Evolutionary conservation across 257 asterid genomes (phyloP).

Genomic region (Plantago major): DNA sequence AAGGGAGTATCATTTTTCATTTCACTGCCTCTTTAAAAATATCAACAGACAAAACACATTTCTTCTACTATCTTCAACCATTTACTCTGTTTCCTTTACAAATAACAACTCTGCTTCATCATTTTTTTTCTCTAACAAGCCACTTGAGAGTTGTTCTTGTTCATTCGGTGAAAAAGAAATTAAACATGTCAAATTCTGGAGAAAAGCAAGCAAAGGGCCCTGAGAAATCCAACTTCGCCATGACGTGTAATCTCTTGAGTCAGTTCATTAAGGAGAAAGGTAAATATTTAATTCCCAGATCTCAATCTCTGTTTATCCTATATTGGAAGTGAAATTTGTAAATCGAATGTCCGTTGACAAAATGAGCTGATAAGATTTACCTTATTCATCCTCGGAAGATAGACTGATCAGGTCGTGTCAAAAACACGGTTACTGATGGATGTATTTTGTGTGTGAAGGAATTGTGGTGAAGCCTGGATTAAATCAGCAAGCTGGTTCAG

Average conservation of each 20-base stretch:
- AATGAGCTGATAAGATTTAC: too few species aligned
- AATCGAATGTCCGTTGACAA: too few species aligned
- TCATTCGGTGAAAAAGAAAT: background rate
- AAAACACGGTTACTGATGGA: background rate
- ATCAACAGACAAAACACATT: background rate
- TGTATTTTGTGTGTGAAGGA: slow-evolving; percentile 3
- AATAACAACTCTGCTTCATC: background rate
- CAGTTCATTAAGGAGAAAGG: slow-evolving; percentile 61
- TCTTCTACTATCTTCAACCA: background rate
- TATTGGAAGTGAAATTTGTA: too few species aligned
- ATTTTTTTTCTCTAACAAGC: background rate
- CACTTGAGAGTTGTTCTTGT: background rate
- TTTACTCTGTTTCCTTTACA: background rate
- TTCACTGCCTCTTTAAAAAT: too few species aligned
- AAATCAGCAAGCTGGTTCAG: slow-evolving; percentile 11
- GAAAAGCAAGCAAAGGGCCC: slow-evolving; percentile 17
- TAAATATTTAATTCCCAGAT: background rate
- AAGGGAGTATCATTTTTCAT: too few species aligned
- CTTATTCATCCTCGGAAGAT: too few species aligned
- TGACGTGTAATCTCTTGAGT: slow-evolving; percentile 64
- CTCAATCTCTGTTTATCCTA: too few species aligned
- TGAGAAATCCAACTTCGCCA: slow-evolving; percentile 47
- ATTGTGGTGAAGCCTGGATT: slow-evolving; percentile 41
- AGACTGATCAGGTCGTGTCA: too few species aligned
- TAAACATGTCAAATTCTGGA: slow-evolving; percentile 5